phyloP scores from a whole-genome alignment of 2,329 filamentous ascomycete species.

The Colletotrichum tanaceti region DNA sequence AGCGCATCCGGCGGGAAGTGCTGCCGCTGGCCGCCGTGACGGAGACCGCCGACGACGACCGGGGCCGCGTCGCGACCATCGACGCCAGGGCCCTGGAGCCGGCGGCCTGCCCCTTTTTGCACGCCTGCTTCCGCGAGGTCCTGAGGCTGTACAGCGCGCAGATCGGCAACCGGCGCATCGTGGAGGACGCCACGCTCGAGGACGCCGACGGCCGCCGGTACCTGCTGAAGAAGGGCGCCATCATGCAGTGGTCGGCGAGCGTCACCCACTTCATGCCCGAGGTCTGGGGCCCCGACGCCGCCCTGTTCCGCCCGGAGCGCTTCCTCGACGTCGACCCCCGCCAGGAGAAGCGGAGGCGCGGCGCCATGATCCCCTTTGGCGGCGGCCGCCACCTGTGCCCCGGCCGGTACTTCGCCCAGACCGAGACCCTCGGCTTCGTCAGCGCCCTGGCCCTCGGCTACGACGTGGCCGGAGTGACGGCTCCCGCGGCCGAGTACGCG shows the following conservation, averaged over 20 bases:
- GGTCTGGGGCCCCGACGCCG: conserved; percentile 45
- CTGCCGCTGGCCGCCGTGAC: too few species aligned
- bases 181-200: conserved; percentile 51
- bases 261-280: conserved; percentile 43
- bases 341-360: conserved; percentile 43
- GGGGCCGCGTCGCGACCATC: too few species aligned
- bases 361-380: conserved; percentile 48
- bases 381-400: conserved; percentile 51
- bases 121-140: too few species aligned
- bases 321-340: conserved; percentile 41
- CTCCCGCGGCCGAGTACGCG: too few species aligned
- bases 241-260: conserved; percentile 45
- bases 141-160: too few species aligned
- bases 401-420: conserved; percentile 47
- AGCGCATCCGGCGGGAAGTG: too few species aligned
- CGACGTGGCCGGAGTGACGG: too few species aligned
- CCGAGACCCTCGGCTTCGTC: conserved; percentile 46
- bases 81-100: too few species aligned
- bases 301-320: conserved; percentile 44
- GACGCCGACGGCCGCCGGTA: conserved; percentile 44
- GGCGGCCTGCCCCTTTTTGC: too few species aligned
- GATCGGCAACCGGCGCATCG: conserved; percentile 43
- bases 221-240: conserved; percentile 44
- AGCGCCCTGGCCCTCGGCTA: conserved; percentile 29
- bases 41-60: too few species aligned